Evolutionary conservation across 495 filamentous ascomycete species (phyloP).

Genomic region (Jackrogersella minutella): DNA sequence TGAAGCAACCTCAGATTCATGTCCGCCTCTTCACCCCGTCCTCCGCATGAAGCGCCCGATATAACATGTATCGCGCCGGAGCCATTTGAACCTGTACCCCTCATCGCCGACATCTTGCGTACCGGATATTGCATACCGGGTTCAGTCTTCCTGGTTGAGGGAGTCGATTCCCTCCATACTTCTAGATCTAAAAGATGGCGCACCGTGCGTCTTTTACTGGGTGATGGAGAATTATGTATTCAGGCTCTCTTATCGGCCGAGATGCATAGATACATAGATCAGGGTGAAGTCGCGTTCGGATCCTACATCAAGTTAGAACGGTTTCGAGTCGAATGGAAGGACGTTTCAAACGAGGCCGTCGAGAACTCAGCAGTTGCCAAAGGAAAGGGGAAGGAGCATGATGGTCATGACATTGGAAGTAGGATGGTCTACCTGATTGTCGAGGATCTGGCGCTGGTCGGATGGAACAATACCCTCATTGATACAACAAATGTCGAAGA

Average conservation of each 20-base stretch:
- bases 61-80: constrained; percentile 45
- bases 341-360: neutral
- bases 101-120: constrained; percentile 50
- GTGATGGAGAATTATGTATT: constrained; percentile 56
- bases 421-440: constrained; percentile 51
- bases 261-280: constrained; percentile 50
- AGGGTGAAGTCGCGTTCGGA: constrained; percentile 48
- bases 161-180: constrained; percentile 43
- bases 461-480: constrained; percentile 49
- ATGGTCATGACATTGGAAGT: neutral
- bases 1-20: constrained; percentile 29
- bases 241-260: constrained; percentile 52
- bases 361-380: constrained; percentile 5
- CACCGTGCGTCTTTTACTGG: constrained; percentile 48
- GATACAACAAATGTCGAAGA: constrained; percentile 30
- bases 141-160: constrained; percentile 56
- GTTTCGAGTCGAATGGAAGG: constrained; percentile 39
- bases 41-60: constrained; percentile 24
- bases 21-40: constrained; percentile 30
- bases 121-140: constrained; percentile 50
- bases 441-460: constrained; percentile 50
- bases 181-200: constrained; percentile 40
- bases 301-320: constrained; percentile 51
- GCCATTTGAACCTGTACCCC: constrained; percentile 44
- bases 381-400: constrained; percentile 30